These are phyloP conservation scores for Penicillium olsonii DNA, from an alignment of 2,329 filamentous ascomycete genomes.

Conservation along the genomic window DNA sequence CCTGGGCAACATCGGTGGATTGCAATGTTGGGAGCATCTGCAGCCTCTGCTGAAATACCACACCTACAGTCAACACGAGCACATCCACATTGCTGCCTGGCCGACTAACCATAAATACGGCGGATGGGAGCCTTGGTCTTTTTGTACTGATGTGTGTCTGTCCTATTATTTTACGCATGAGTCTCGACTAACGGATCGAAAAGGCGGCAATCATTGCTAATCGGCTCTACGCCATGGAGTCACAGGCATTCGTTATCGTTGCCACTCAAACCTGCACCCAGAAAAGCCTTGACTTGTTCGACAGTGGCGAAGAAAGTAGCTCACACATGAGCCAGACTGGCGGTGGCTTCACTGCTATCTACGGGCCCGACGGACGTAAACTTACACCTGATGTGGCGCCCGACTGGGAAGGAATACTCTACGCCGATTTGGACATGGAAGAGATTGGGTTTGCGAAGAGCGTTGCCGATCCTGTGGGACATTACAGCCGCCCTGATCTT, in stretches of 20 bases:
- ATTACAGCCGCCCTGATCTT: slow-evolving; percentile 1
- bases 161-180: no score
- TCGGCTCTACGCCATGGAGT: slow-evolving; percentile 1
- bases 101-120: slow-evolving; percentile 27
- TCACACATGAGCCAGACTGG: neutral
- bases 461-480: neutral
- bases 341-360: neutral
- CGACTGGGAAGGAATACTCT: neutral
- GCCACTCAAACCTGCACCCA: neutral
- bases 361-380: neutral
- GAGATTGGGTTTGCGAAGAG: neutral
- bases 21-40: slow-evolving; percentile 52
- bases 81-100: slow-evolving; percentile 51
- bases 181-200: no score
- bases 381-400: neutral
- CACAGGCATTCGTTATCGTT: neutral
- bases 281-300: neutral
- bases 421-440: neutral
- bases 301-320: neutral
- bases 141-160: no score
- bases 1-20: slow-evolving; percentile 22
- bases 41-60: slow-evolving; percentile 52
- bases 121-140: neutral
- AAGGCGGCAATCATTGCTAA: no score
- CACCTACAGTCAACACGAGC: slow-evolving; percentile 43